phyloP scores from a whole-genome alignment of 306 rosid genomes.

The Geum urbanum region DNA sequence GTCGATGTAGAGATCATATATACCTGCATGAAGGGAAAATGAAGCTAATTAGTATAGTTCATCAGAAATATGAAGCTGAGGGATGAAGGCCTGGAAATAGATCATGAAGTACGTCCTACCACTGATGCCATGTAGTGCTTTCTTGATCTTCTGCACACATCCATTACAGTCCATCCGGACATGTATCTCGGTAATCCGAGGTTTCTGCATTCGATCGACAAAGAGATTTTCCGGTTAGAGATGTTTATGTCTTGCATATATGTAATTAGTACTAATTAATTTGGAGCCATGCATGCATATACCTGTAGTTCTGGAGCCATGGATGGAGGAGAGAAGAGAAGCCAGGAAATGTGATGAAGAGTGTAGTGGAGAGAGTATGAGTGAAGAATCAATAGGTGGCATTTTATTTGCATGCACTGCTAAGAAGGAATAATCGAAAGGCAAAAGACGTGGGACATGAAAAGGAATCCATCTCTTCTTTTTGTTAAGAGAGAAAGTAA shows the following conservation, averaged over 20 bases:
- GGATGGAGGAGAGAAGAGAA: slow-evolving; percentile 30
- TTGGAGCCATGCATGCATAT: slow-evolving; percentile 14
- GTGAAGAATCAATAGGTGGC: slow-evolving; percentile 53
- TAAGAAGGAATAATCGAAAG: slow-evolving; percentile 59
- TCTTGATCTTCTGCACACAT: slow-evolving; percentile 86
- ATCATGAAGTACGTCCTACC: slow-evolving; percentile 38
- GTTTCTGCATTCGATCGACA: slow-evolving; percentile 54
- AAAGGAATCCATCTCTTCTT: slow-evolving; percentile 40
- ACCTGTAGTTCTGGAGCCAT: slow-evolving; percentile 68
- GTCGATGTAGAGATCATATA: slow-evolving; percentile 66
- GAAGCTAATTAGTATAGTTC: slow-evolving; percentile 34
- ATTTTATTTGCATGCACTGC: slow-evolving; percentile 35
- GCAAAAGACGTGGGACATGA: slow-evolving; percentile 52
- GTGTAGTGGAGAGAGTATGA: slow-evolving; percentile 30
- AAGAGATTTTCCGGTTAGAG: neutral
- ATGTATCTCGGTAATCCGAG: slow-evolving; percentile 62
- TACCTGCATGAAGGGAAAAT: slow-evolving; percentile 42
- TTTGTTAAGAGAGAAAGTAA: slow-evolving; percentile 18
- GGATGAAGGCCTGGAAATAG: neutral
- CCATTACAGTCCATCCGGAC: slow-evolving; percentile 96
- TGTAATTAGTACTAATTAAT: slow-evolving; percentile 11
- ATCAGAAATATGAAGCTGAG: neutral
- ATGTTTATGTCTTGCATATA: neutral
- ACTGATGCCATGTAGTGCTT: slow-evolving; percentile 57
- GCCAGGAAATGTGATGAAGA: slow-evolving; percentile 23